Percentiles rank a stretch among this genome's conserved stretches.
phyloP scores from a whole-genome alignment of 1,139 yeast species.

The Yamadazyma songkhlaensis region DNA sequence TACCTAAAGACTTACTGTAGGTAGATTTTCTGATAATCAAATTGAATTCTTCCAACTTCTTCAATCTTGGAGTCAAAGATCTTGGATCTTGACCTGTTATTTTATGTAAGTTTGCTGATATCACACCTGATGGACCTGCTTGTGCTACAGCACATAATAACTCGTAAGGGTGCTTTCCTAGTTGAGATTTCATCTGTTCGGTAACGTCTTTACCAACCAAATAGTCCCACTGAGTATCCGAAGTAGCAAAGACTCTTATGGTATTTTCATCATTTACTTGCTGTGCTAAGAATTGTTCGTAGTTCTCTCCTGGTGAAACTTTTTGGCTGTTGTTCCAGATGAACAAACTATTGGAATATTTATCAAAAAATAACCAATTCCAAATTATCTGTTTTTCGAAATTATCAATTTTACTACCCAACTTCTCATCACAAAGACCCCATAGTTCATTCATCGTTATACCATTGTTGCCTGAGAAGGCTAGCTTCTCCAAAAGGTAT shows the following conservation, averaged over 20 bases:
- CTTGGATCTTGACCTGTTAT: constrained; percentile 69
- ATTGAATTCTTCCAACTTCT: constrained; percentile 47
- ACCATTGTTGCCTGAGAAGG: constrained; percentile 39
- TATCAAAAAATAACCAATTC: constrained; percentile 37
- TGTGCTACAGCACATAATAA: constrained; percentile 51
- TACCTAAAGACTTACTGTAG: constrained; percentile 42
- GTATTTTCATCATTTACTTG: constrained; percentile 12
- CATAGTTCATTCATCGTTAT: constrained; percentile 29
- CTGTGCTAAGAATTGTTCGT: constrained; percentile 21
- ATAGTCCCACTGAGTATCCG: constrained; percentile 41
- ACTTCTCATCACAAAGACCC: constrained; percentile 21
- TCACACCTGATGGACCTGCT: constrained; percentile 52
- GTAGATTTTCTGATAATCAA: constrained; percentile 42
- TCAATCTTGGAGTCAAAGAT: constrained; percentile 62
- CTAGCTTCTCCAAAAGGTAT: constrained; percentile 25
- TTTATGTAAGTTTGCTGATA: constrained; percentile 53
- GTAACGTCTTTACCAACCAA: constrained; percentile 38
- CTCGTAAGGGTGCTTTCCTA: constrained; percentile 44
- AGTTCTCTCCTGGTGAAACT: constrained; percentile 9
- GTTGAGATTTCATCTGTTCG: constrained; percentile 26
- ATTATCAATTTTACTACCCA: constrained; percentile 22
- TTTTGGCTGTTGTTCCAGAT: constrained; percentile 15
- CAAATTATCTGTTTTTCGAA: constrained; percentile 39
- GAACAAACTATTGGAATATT: constrained; percentile 10
- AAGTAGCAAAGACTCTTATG: constrained; percentile 30